phyloP scores from a whole-genome alignment of 352 stramenopile species.

The Phytopythium aichiense region DNA sequence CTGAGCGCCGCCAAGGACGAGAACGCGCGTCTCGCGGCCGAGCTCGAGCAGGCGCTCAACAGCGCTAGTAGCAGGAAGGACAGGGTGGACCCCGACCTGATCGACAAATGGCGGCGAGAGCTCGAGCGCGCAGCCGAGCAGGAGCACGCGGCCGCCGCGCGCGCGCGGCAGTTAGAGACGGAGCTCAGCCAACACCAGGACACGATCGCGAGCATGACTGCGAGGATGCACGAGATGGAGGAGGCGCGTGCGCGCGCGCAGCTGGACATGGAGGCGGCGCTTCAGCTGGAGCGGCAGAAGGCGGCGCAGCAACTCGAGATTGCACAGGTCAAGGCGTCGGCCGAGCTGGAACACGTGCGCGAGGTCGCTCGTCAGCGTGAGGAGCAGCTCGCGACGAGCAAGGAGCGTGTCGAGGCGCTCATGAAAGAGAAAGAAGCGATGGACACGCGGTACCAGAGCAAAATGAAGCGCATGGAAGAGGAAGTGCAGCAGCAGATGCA shows the following conservation, averaged over 20 bases:
- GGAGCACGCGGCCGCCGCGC: conserved; percentile 23
- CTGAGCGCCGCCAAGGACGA: conserved; percentile 26
- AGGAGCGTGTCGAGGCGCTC: conserved; percentile 31
- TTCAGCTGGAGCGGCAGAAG: conserved; percentile 27
- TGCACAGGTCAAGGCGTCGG: conserved; percentile 20
- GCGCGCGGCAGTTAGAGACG: conserved; percentile 30
- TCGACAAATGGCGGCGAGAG: conserved; percentile 31
- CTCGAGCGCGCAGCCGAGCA: conserved; percentile 29
- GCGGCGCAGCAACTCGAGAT: conserved; percentile 37
- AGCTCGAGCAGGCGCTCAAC: conserved; percentile 14
- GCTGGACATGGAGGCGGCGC: conserved; percentile 26
- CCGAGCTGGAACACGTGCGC: conserved; percentile 46
- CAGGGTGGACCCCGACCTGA: conserved; percentile 30
- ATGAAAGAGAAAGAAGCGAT: conserved; percentile 31
- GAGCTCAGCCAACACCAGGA: conserved; percentile 32
- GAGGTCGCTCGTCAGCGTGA: conserved; percentile 34
- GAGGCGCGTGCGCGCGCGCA: conserved; percentile 20
- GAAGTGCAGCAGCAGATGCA: conserved; percentile 49
- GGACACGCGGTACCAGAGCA: conserved; percentile 30
- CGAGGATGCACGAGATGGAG: conserved; percentile 33
- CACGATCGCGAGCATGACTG: conserved; percentile 16
- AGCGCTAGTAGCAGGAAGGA: conserved; percentile 13
- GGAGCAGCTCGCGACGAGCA: conserved; percentile 33
- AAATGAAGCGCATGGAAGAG: conserved; percentile 60
- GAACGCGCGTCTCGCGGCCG: conserved; percentile 18